phyloP scores from a whole-genome alignment of 2,329 filamentous ascomycete species.

The Sarocladium brachiariae region DNA sequence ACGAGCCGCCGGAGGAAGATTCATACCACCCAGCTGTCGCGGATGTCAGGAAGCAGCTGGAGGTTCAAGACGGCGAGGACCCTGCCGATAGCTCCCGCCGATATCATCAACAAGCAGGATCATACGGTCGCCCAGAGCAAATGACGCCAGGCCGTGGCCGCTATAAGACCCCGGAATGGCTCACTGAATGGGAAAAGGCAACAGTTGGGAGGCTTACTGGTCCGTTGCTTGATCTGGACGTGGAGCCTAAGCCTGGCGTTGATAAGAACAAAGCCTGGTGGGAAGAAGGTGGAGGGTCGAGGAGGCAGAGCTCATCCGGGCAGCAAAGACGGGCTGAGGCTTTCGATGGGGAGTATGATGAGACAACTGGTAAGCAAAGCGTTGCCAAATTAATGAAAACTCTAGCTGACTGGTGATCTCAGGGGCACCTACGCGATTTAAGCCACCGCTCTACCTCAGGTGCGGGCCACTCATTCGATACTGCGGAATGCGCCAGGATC shows the following conservation, averaged over 20 bases:
- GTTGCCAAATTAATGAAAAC: background rate
- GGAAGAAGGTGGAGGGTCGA: conserved; percentile 50
- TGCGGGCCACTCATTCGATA: conserved; percentile 89
- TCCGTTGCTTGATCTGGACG: conserved; percentile 52
- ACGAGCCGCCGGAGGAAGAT: conserved; percentile 15
- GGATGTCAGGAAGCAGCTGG: conserved; percentile 14
- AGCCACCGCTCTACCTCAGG: conserved; percentile 75
- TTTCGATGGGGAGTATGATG: conserved; percentile 62
- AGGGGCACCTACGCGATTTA: conserved; percentile 62
- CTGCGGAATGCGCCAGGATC: conserved; percentile 69
- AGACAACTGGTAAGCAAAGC: conserved; percentile 43
- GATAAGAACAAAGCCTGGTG: conserved; percentile 66
- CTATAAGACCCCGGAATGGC: conserved; percentile 52
- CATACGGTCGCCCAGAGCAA: conserved; percentile 34
- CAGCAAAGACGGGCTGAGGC: conserved; percentile 52
- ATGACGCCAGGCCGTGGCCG: conserved; percentile 43
- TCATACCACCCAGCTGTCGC: conserved; percentile 9
- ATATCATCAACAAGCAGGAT: conserved; percentile 20
- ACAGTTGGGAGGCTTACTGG: conserved; percentile 55
- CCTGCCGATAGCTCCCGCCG: conserved; percentile 24
- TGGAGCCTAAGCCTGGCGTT: conserved; percentile 25
- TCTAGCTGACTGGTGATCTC: conserved; percentile 12
- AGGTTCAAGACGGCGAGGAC: conserved; percentile 25
- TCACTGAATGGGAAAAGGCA: conserved; percentile 69
- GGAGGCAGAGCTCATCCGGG: conserved; percentile 38